Conservation (phyloP, 129 eudicot species). For the Artemisia tridentata region DNA sequence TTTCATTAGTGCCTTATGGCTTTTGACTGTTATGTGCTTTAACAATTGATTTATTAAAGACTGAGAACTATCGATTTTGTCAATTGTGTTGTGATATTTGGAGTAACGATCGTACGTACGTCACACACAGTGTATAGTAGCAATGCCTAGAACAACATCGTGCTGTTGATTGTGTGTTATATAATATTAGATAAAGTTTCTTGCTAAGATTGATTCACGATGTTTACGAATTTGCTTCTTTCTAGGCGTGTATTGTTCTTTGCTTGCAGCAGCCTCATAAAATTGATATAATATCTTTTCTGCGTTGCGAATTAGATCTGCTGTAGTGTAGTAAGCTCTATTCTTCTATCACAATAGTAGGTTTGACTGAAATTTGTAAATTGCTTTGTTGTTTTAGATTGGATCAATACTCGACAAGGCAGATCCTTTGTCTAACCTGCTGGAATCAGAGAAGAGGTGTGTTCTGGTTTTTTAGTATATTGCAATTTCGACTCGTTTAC, state of each 20-base stretch:
- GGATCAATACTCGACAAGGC: conserved; percentile 27
- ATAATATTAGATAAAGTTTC: neutral
- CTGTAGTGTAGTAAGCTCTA: neutral
- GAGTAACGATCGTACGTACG: neutral
- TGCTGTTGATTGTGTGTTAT: neutral
- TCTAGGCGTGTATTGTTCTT: neutral
- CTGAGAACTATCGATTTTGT: too few species aligned
- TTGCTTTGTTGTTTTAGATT: conserved; percentile 27
- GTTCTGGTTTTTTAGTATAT: neutral
- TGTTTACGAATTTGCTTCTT: neutral
- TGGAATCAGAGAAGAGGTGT: conserved; percentile 39
- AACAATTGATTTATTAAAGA: too few species aligned
- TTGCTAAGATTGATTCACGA: conserved; percentile 1
- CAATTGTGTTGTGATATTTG: neutral
- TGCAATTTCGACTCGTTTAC: neutral
- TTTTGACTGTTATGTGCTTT: too few species aligned
- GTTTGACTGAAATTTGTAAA: neutral
- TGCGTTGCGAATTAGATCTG: neutral
- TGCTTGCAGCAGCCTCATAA: neutral
- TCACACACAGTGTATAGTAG: neutral
- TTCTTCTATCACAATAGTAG: neutral
- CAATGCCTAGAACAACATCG: neutral
- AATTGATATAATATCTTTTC: neutral
- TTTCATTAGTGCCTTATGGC: too few species aligned
- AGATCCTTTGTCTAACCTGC: conserved; percentile 16